phyloP scores from a whole-genome alignment of 257 asterid species.

The Solanum tacnaense region DNA sequence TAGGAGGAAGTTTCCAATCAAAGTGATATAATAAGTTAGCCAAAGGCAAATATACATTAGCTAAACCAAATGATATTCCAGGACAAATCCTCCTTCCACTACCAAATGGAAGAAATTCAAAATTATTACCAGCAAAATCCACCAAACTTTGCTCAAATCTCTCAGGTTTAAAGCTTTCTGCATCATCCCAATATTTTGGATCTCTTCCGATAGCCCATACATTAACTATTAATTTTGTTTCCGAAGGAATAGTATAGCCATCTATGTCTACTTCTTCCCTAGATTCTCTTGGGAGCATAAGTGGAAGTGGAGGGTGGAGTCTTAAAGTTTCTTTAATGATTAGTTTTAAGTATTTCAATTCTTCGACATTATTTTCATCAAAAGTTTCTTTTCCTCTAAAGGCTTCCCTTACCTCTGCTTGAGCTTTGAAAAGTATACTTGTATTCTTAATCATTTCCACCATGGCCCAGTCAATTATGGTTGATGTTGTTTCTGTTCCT shows the following conservation, averaged over 20 bases:
- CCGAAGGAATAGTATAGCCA: not conserved
- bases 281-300: slow-evolving; percentile 6
- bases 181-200: not conserved
- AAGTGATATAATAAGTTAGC: slow-evolving; percentile 3
- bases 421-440: not conserved
- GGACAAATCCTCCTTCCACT: slow-evolving; percentile 6
- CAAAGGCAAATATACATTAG: not conserved
- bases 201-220: slow-evolving; percentile 10
- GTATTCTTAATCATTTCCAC: slow-evolving; percentile 5
- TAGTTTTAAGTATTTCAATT: slow-evolving; percentile 2
- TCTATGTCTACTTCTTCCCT: not conserved
- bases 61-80: slow-evolving; percentile 3
- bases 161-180: not conserved
- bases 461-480: slow-evolving; percentile 4
- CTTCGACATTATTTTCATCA: not conserved
- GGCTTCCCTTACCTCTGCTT: not conserved
- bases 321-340: slow-evolving; percentile 6
- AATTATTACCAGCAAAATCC: not conserved
- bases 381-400: not conserved
- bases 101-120: slow-evolving; percentile 1
- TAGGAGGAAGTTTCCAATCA: slow-evolving; percentile 3
- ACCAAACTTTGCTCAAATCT: not conserved
- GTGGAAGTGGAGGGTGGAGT: not conserved
- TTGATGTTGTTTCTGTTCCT: slow-evolving; percentile 8
- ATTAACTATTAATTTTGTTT: not conserved